phyloP scores from a whole-genome alignment of 139 green algal species.

The Monoraphidium neglectum region DNA sequence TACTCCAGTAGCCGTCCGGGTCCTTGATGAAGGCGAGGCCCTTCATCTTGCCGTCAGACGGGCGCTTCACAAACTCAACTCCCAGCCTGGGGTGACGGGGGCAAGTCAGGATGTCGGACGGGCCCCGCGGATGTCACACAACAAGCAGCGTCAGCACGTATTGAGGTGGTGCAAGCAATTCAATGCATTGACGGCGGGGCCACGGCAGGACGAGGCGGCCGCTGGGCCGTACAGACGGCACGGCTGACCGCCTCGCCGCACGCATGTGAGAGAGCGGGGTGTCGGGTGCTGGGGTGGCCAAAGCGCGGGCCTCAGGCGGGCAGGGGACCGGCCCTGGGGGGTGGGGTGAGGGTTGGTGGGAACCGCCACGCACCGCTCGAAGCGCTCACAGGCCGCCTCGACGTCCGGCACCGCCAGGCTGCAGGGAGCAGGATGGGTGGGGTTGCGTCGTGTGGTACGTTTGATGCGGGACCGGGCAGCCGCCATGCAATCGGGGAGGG shows the following conservation, averaged over 20 bases:
- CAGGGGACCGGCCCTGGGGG: no score
- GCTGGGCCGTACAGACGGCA: neutral
- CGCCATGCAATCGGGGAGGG: no score
- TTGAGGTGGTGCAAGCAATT: neutral
- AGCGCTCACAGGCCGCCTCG: constrained; percentile 81
- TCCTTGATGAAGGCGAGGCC: constrained; percentile 84
- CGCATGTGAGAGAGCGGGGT: no score
- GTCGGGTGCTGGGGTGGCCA: no score
- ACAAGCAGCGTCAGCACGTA: neutral
- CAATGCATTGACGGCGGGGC: no score
- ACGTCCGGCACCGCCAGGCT: constrained; percentile 87
- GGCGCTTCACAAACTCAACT: constrained; percentile 91
- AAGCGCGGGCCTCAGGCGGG: no score
- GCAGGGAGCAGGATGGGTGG: no score
- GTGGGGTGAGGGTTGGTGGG: neutral
- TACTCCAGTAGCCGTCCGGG: constrained; percentile 62
- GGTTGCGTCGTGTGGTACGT: no score
- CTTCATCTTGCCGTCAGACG: constrained; percentile 87
- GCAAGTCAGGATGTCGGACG: constrained; percentile 1
- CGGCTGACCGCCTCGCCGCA: neutral
- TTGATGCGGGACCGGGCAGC: no score
- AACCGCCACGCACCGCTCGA: constrained; percentile 60
- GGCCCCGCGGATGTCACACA: neutral
- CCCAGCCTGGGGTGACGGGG: constrained; percentile 60
- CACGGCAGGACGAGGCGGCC: neutral